Conservation (phyloP, 176 grass and related monocot genomes). For the Miscanthus lutarioriparius region DNA sequence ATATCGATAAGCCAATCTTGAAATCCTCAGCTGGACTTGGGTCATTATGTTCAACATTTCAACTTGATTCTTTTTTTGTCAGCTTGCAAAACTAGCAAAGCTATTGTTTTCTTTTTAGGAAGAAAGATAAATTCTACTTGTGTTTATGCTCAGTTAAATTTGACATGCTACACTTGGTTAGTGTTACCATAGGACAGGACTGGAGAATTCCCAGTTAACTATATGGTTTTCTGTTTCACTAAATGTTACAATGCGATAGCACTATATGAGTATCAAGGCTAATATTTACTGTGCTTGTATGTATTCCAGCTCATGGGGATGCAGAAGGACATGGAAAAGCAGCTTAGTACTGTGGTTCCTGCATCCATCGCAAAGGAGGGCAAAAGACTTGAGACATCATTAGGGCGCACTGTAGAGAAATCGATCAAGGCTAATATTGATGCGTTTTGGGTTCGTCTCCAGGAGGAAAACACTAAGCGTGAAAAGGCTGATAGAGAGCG, state of each 20-base stretch:
- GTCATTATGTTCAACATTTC: neutral
- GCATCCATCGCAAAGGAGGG: slow-evolving; percentile 81
- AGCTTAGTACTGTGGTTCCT: slow-evolving; percentile 58
- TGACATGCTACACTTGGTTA: neutral
- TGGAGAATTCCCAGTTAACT: slow-evolving; percentile 7
- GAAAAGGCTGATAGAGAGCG: slow-evolving; percentile 84
- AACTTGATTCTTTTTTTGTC: neutral
- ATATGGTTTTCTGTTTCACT: neutral
- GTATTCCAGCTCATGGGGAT: slow-evolving; percentile 68
- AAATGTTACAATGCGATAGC: neutral
- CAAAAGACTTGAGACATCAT: slow-evolving; percentile 72
- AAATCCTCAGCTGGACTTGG: slow-evolving; percentile 11
- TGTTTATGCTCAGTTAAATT: slow-evolving; percentile 3
- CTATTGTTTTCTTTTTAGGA: neutral
- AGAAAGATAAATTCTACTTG: neutral
- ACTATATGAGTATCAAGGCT: neutral
- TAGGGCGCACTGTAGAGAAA: slow-evolving; percentile 87
- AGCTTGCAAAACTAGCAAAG: slow-evolving; percentile 1
- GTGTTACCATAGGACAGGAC: neutral
- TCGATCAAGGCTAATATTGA: slow-evolving; percentile 75
- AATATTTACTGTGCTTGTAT: slow-evolving; percentile 24
- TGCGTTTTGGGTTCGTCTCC: slow-evolving; percentile 71
- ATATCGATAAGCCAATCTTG: neutral
- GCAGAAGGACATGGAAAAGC: slow-evolving; percentile 93
- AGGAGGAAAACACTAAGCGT: slow-evolving; percentile 73